Evolutionary conservation across 2,329 filamentous ascomycete genomes (phyloP), one percentile per base, ranked within the genome.

Genomic region (Aspergillus fumigatus): DNA sequence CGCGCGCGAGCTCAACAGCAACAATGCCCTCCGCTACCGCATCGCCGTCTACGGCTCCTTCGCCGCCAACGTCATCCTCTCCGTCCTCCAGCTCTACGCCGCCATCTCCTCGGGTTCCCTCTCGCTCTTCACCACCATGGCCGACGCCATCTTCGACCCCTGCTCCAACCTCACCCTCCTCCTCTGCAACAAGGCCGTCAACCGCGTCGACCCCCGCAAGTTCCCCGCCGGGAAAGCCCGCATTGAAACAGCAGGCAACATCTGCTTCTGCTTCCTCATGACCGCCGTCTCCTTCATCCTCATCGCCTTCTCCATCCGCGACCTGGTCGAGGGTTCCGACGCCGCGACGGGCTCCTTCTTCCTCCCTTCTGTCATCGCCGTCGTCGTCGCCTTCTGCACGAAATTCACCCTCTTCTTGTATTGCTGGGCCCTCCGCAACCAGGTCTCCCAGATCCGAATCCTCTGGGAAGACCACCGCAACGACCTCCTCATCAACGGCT

Each of bases 391-490:
- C 8, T 97, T 97, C 69, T 75, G 72, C 29, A 96, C 92, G 23
- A 97, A 99, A 72, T 78, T 97, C 17, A 68, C 67, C 4, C 81
- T 97, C 0, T 97, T 97, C 73, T 66, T 95, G 26, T 97, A 97
- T 79, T 97, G 94, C 77, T 97, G 88, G 85, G 85, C 90, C 4
- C 76, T 97, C 67, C 88, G 93, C 64, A 88, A 97, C 77, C 89
- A 90, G 67, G 96, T 97, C 79, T 91, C 86, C 59, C 92, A 97
- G 73, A 86, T 97, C 61, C 84, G 89, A 56, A 97, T 97, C 70
- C 79, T 97, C 14, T 97, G 92, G 92, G 90, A 96, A 73, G 93
- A 97, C 69, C 94, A 99, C 77, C 88, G 94, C 59, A 99, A 99
- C 70, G 94, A 99, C 70, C 80, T 99, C n/a, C 81, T 96, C 67